Base-by-base conservation (phyloP, 164 flowering plant genomes). In the Liquidambar formosana region DNA sequence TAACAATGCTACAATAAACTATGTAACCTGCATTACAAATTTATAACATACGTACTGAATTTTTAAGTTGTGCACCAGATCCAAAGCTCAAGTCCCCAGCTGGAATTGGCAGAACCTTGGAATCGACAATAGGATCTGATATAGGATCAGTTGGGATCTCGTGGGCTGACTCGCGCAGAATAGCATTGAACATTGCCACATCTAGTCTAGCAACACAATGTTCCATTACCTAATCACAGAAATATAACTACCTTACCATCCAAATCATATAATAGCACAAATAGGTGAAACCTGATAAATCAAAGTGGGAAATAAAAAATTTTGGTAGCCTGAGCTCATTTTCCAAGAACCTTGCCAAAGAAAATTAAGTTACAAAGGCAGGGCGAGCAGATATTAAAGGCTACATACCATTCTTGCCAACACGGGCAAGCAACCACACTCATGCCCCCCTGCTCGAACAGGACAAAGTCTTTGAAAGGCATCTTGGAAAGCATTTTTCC, bases 141-240 rank as follows among this genome's bases (percentile, higher is more conserved):
- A 96, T 86, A 73, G 99, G 98, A 83, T 96, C 98, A 26, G 98
- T 92, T 28, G 99, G 99, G 57, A 93, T 96, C 84, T 96, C 96
- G 69, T 88, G 75, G 52, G 83, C 97, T 23, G 99, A 96, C 73
- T 96, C 98, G 21, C 99, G 91, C 22, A 96, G 86, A 73, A 96
- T 96, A 44, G 99, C 99, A 84, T 96, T 96, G 71, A 96, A 96
- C 99, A 96, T 96, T 67, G 99, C 99, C 45, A 93, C 94, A 74
- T 96, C 99, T 52, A 93, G 81, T 82, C 99, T 86, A 33, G 89
- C 81, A 52, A 90, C 81, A 73, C 99, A 93, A 61, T 92, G 92
- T 66, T 92, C 92, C 97, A 96, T 92, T 22, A 93, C 97, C 99
- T 96, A 70, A 68, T 53, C 61, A 73, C 44, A 77, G 49, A 57